Percentiles rank a stretch among this genome's conserved stretches.
These are phyloP conservation scores for Colletotrichum abscissum DNA, from an alignment of 2,329 filamentous ascomycete genomes.

Conservation along the genomic window DNA sequence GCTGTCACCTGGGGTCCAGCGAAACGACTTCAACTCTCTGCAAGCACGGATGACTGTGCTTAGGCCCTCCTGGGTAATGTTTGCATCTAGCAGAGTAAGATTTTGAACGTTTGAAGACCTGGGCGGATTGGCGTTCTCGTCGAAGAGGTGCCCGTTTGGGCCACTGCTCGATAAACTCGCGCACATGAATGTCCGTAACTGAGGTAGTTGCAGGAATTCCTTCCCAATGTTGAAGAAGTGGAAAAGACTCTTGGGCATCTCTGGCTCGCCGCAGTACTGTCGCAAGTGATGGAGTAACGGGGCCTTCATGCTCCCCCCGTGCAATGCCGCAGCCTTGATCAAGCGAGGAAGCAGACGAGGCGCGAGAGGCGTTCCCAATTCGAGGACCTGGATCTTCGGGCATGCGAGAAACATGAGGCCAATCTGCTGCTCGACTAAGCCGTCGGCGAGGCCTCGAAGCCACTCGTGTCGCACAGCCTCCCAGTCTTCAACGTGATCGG, in stretches of 20 bases:
- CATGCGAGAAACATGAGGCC: slow-evolving; percentile 3
- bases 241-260: slow-evolving; percentile 7
- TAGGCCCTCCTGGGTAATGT: neutral
- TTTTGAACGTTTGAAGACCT: slow-evolving; percentile 2
- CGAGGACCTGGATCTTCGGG: neutral
- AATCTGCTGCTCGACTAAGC: slow-evolving; percentile 3
- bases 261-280: neutral
- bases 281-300: neutral
- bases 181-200: neutral
- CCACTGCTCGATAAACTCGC: neutral
- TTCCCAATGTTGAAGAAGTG: slow-evolving; percentile 16
- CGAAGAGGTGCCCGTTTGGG: slow-evolving; percentile 12
- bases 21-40: neutral
- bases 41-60: neutral
- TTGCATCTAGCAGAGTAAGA: neutral
- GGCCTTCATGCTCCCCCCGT: neutral
- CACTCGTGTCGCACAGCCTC: neutral
- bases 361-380: slow-evolving; percentile 3
- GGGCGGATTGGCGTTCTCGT: neutral
- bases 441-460: neutral
- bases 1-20: slow-evolving; percentile 6
- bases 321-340: neutral
- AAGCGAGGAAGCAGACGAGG: slow-evolving; percentile 2
- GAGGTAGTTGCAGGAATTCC: slow-evolving; percentile 3
- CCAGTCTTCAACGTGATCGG: neutral